Evolutionary conservation across 2,329 filamentous ascomycete genomes (phyloP).

Genomic region (Aspergillus thermomutatus): DNA sequence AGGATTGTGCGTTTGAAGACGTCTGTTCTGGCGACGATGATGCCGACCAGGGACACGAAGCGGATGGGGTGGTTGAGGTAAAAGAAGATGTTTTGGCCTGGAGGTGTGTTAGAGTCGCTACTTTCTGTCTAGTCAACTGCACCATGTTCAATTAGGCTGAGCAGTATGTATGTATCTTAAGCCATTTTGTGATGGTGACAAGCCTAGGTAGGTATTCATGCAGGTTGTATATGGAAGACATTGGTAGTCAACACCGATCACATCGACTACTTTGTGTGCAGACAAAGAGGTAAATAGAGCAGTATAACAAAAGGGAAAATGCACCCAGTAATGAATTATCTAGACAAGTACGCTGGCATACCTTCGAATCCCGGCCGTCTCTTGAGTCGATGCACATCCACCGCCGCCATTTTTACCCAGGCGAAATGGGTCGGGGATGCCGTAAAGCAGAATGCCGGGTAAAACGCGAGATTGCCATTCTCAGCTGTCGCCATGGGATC

Average conservation of each 20-base stretch:
- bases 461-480: constrained; percentile 40
- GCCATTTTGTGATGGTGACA: neutral
- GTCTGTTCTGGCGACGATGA: constrained; percentile 62
- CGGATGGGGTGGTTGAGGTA: constrained; percentile 71
- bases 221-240: no score
- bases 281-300: neutral
- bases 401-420: constrained; percentile 60
- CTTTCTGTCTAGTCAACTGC: neutral
- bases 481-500: constrained; percentile 24
- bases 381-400: constrained; percentile 53
- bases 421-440: constrained; percentile 59
- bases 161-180: neutral
- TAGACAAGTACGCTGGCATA: constrained; percentile 23
- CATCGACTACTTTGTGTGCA: neutral
- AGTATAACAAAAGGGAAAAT: neutral
- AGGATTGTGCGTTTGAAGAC: constrained; percentile 52
- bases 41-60: constrained; percentile 68
- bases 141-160: neutral
- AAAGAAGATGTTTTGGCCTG: constrained; percentile 60
- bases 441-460: constrained; percentile 59
- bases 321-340: neutral
- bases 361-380: constrained; percentile 51
- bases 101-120: neutral
- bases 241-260: neutral
- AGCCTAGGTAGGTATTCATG: neutral